Evolutionary conservation across 176 grass and related monocot species (phyloP).

Genomic region (Dactylis glomerata): DNA sequence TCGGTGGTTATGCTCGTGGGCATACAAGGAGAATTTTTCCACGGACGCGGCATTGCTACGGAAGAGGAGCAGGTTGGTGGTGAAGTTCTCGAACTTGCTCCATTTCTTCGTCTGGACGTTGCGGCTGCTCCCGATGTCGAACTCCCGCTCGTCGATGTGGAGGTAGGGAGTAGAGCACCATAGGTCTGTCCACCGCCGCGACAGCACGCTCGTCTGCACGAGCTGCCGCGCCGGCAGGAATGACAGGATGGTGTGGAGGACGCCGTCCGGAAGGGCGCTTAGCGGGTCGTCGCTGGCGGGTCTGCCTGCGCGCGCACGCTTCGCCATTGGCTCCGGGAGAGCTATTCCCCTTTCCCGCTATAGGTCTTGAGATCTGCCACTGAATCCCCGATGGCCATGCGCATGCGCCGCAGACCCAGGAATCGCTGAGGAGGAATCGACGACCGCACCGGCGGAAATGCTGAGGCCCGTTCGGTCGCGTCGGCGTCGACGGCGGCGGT

Average conservation of each 20-base stretch:
- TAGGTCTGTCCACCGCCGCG: neutral
- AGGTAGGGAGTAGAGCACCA: neutral
- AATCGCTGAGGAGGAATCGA: too few species aligned
- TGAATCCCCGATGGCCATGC: neutral
- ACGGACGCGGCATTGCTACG: neutral
- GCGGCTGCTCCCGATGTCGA: neutral
- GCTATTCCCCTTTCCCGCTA: neutral
- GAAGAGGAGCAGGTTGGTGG: conserved; percentile 9
- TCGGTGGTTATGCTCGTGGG: neutral
- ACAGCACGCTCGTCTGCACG: neutral
- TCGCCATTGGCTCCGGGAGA: neutral
- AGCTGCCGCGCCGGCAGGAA: neutral
- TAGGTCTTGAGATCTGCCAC: neutral
- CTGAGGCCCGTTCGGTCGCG: neutral
- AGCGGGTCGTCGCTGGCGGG: neutral
- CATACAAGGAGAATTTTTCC: neutral
- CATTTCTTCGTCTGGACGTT: neutral
- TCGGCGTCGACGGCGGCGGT: neutral
- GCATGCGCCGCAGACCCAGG: neutral
- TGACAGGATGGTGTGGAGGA: neutral
- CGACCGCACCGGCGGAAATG: neutral
- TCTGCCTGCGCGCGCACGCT: neutral
- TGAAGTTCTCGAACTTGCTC: neutral
- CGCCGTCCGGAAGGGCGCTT: neutral
- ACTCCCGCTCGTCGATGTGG: neutral